Evolutionary conservation across 805 yeast genomes (phyloP), one percentile per base, ranked within the genome.

Genomic region (Yarrowia porcina): DNA sequence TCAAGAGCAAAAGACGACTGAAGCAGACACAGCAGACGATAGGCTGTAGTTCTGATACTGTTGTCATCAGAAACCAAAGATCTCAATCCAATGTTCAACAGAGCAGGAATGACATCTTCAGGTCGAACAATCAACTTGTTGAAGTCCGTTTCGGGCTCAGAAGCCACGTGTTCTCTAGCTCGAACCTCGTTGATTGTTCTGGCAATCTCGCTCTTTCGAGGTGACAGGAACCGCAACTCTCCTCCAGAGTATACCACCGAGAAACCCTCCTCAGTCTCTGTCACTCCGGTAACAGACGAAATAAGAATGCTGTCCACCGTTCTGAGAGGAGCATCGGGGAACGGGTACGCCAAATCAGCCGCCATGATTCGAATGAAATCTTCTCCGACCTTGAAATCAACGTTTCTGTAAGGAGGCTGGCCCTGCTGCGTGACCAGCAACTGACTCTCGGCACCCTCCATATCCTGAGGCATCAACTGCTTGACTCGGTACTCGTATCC

Each of bases 11-110:
- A 87, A 20, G 85, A 79, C 1, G 78, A 74, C n/a, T 85, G 83
- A 32, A 88, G 74, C 0, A 88, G 82, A 1, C 87, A 82, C 65
- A 89, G 75, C 8, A 90, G 75, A 35, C 81, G 77, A 65, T 86
- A 87, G 0, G 94, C 83, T 8, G 89, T 79, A 12, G 81, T 77
- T 67, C 90, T 80, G 2, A 89, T 83, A 1, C 81, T 83, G 27
- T 79, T 82, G 62, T 83, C 79, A 4, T 79, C 76, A 8, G 85
- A 82, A n/a, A 88, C 76, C 47, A 90, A 73, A 0, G 93, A 93
- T 12, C 87, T 82, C 66, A 89, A 81, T 12, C 83, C 83, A 28
- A 88, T 82, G 65, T 88, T 83, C 56, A 87, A 75, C 41, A 90
- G 71, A 59, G 84, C 81, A 2, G 90, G 87, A 64, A 88, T 77